A percentile compares a stretch with the other conserved stretches of the same genome.
Evolutionary conservation across 768 basidiomycete species (phyloP).

Genomic region (Lactarius quietus): DNA sequence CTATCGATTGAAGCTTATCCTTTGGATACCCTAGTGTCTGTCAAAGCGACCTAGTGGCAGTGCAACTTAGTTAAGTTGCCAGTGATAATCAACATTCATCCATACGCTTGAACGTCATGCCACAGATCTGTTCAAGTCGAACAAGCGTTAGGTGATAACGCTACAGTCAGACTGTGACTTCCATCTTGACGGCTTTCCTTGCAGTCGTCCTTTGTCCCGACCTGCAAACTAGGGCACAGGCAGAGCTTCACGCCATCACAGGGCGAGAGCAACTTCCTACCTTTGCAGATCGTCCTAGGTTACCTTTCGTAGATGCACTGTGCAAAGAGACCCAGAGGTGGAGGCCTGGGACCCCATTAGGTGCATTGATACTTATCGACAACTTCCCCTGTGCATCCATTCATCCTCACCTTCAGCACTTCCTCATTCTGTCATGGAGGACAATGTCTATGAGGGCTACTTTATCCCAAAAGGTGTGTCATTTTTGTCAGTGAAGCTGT

Average conservation of each 20-base stretch:
- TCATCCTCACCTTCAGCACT: constrained; percentile 9
- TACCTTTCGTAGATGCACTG: constrained; percentile 29
- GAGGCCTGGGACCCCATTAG: constrained; percentile 27
- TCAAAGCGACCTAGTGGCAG: too few relatives aligned
- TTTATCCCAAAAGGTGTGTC: constrained; percentile 29
- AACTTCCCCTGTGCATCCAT: background rate
- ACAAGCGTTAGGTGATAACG: too few relatives aligned
- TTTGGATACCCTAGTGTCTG: too few relatives aligned
- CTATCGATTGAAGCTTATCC: too few relatives aligned
- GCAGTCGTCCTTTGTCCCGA: constrained; percentile 31
- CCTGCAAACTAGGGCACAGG: constrained; percentile 30
- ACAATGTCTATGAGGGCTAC: constrained; percentile 31
- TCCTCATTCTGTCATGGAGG: constrained; percentile 27
- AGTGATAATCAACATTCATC: too few relatives aligned
- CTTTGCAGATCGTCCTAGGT: constrained; percentile 27
- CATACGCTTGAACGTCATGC: too few relatives aligned
- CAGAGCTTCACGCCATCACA: constrained; percentile 31
- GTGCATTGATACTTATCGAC: background rate
- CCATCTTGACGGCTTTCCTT: constrained; percentile 29
- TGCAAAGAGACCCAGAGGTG: constrained; percentile 30
- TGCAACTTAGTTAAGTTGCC: too few relatives aligned
- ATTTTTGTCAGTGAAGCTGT: background rate
- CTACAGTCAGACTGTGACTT: constrained; percentile 28
- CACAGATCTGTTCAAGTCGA: too few relatives aligned
- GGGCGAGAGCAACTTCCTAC: constrained; percentile 31